These are phyloP conservation scores for Trypanosomatidae sp. DNA, from an alignment of 208 protist species.

Conservation along the genomic window DNA sequence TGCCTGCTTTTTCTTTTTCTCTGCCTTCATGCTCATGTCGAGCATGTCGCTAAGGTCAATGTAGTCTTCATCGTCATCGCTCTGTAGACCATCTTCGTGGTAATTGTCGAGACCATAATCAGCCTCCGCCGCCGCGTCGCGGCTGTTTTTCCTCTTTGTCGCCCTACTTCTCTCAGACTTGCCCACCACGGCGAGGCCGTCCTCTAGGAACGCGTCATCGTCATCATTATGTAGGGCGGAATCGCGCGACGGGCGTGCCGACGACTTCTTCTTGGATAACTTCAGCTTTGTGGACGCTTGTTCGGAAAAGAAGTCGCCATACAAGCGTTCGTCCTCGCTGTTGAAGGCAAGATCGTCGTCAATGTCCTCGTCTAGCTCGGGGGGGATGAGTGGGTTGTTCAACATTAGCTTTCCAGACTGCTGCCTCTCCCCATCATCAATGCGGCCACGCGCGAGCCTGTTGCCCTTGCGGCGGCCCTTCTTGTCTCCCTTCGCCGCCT, in stretches of 20 bases:
- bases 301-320: constrained; percentile 77
- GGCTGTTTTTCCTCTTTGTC: constrained; percentile 3
- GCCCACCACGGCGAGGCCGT: constrained; percentile 47
- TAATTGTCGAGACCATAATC: constrained; percentile 58
- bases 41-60: constrained; percentile 89
- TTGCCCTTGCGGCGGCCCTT: constrained; percentile 13
- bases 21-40: constrained; percentile 51
- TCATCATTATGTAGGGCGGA: constrained; percentile 10
- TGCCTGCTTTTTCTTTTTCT: constrained; percentile 50
- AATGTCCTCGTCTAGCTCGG: constrained; percentile 89
- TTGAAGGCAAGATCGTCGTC: constrained; percentile 92
- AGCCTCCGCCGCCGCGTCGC: constrained; percentile 14
- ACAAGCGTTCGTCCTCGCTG: constrained; percentile 88
- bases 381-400: constrained; percentile 82
- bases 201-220: constrained; percentile 46
- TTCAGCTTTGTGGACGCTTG: constrained; percentile 18
- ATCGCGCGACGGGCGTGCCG: neutral
- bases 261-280: constrained; percentile 33
- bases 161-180: constrained; percentile 28
- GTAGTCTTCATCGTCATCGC: constrained; percentile 70
- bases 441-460: constrained; percentile 6
- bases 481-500: constrained; percentile 2
- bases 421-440: constrained; percentile 44
- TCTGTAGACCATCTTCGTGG: constrained; percentile 52
- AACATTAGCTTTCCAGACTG: constrained; percentile 65